A percentile compares a stretch with the other conserved stretches of the same genome.
These are phyloP conservation scores for Boletus tylopilopsis DNA, from an alignment of 768 basidiomycete species.

Conservation along the genomic window DNA sequence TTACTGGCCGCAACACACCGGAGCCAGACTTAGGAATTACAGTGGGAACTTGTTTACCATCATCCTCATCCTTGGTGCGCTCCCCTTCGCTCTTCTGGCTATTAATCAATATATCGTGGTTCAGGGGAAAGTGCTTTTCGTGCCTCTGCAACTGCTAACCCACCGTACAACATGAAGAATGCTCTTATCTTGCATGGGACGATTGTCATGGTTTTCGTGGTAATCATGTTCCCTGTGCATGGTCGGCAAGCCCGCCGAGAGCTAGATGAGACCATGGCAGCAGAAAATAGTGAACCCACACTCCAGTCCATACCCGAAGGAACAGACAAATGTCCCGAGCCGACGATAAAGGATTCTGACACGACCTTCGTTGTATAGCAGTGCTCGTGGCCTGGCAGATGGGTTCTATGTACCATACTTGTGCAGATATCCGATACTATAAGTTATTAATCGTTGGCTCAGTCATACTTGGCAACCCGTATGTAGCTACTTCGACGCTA, in stretches of 20 bases:
- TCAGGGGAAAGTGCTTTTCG: slow-evolving; percentile 68
- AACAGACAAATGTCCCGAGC: neutral
- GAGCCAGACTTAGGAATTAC: neutral
- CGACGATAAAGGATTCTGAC: neutral
- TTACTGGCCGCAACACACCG: neutral
- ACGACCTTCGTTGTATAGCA: too few relatives aligned
- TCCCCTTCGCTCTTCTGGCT: neutral
- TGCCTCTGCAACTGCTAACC: slow-evolving; percentile 52
- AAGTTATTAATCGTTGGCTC: too few relatives aligned
- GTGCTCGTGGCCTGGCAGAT: too few relatives aligned
- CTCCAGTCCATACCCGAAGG: neutral
- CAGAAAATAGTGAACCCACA: neutral
- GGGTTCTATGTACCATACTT: neutral
- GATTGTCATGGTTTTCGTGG: slow-evolving; percentile 39
- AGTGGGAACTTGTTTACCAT: slow-evolving; percentile 69
- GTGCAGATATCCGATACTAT: neutral
- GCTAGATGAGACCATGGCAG: slow-evolving; percentile 53
- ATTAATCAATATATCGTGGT: neutral
- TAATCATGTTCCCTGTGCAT: slow-evolving; percentile 46
- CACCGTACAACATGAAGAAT: slow-evolving; percentile 70
- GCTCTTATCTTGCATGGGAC: slow-evolving; percentile 66
- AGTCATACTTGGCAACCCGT: too few relatives aligned
- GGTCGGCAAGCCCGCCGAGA: slow-evolving; percentile 63
- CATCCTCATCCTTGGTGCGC: slow-evolving; percentile 58
- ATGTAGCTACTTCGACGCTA: neutral